Evolutionary conservation across 148 eudicot species (phyloP), one percentile per base, ranked within the genome.

Genomic region (Nepenthes gracilis): DNA sequence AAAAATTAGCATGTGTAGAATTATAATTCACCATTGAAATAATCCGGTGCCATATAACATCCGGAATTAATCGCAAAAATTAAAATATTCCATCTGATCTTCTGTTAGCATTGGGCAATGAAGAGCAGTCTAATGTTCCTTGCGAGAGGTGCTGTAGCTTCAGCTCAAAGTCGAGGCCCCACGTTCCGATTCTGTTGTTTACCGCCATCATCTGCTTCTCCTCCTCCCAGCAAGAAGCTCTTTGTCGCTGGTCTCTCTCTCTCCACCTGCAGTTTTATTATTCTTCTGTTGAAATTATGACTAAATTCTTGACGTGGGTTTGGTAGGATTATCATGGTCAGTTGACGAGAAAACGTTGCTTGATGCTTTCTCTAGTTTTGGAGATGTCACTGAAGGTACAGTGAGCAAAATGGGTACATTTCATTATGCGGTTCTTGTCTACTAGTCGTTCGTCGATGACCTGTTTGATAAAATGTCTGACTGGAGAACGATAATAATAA

Each of bases 351-450:
- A 74, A 62, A 66, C 92, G n/a, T 64, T 88, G 67, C 45, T 65
- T 62, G 84, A 85, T 62, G 85, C 92, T 47, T 88, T 88, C 59
- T 77, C 86, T 47, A 61, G 76, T 64, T 88, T 75, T 38, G 91
- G 92, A 43, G 85, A 85, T 64, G 86, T 88, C 49, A 72, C 86
- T 13, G 92, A 88, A 85, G 85, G 85, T 81, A 56, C 48, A 10
- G 15, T 45, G 50, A 36, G 51, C 33, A 6, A 33, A 23, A 23
- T 23, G 23, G 23, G 23, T 23, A 23, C 47, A 5, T 35, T 10
- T 37, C 2, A 15, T 43, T 13, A 4, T 33, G 9, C 55, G 23
- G 49, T 47, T 65, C 23, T 23, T 23, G 23, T 23, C 0, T 23
- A 23, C 23, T 23, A 23, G 23, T 23, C 0, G 23, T 23, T 23